Evolutionary conservation across 2,329 filamentous ascomycete genomes (phyloP), one percentile per base, ranked within the genome.

Genomic region (Diaporthe aspalathi): DNA sequence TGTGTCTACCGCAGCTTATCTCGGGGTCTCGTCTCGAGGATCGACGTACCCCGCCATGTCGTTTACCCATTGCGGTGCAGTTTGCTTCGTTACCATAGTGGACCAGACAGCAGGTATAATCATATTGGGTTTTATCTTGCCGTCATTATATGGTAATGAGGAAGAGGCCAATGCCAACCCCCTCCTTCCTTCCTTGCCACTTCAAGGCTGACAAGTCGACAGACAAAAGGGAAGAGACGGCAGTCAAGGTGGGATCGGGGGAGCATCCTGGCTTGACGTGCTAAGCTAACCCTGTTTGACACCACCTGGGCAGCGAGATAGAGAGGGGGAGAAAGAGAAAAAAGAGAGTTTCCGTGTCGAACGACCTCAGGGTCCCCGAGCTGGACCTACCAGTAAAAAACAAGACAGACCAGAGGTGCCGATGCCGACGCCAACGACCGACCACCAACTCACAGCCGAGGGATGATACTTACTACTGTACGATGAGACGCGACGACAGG

Each of bases 91-190:
- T 32, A 32, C 32, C 8, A 32, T 8, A 32, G 32, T 32, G 5
- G 32, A 32, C 32, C 8, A 32, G 32, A 24, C 2, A 45, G 8
- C 16, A 38, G 20, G 38, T 22, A n/a, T 8, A 49, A 63, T 63
- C 49, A 63, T 43, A 63, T 63, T 49, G 27, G 43, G 43, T 63
- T 63, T 63, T 35, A 17, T 35, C 43, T 63, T 63, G 27, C 57
- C 57, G 57, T 63, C 57, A 63, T 63, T 32, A 7, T 9, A 49
- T 2, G 29, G 60, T 38, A 65, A 50, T 50, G 12, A 5, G 60
- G 45, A 38, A 65, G 60, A 29, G 45, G 45, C 45, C 45, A 65
- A 35, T 65, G 60, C 45, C 45, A 20, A 12, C 45, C 29, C 9
- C 32, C 32, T 9, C 32, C 32, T 35, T 9, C n/a, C 17, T 35